These are phyloP conservation scores for Teratosphaeria viscida DNA, from an alignment of 2,329 filamentous ascomycete genomes.

Conservation along the genomic window DNA sequence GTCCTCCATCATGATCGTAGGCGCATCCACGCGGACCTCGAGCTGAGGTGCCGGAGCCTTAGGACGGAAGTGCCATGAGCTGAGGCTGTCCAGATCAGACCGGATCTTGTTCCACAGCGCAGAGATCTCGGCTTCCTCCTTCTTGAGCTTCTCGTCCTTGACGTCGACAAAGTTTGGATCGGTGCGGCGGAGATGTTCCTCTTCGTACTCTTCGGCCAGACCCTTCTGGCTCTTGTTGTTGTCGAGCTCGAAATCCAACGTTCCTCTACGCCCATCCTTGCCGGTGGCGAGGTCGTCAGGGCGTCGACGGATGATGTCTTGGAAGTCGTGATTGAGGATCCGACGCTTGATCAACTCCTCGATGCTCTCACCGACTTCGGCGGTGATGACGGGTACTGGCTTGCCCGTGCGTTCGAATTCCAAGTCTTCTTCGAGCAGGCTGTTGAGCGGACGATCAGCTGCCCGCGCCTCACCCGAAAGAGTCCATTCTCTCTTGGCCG, in stretches of 20 bases:
- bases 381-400: conserved; percentile 85
- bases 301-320: conserved; percentile 75
- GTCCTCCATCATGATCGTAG: conserved; percentile 91
- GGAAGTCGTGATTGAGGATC: conserved; percentile 81
- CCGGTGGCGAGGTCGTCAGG: conserved; percentile 61
- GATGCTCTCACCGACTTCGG: conserved; percentile 80
- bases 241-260: conserved; percentile 59
- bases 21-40: conserved; percentile 79
- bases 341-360: conserved; percentile 90
- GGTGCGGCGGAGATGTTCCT: conserved; percentile 69
- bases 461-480: conserved; percentile 80
- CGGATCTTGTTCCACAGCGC: conserved; percentile 72
- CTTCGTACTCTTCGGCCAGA: conserved; percentile 87
- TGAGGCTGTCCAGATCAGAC: conserved; percentile 74
- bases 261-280: conserved; percentile 53
- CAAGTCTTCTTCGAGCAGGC: conserved; percentile 83
- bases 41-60: conserved; percentile 72
- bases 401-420: conserved; percentile 95
- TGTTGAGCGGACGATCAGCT: conserved; percentile 75
- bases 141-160: conserved; percentile 69
- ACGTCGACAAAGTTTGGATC: conserved; percentile 75
- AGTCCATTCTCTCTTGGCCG: conserved; percentile 85
- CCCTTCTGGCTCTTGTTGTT: conserved; percentile 81
- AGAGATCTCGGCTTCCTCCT: conserved; percentile 66
- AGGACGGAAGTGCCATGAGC: conserved; percentile 91